These are phyloP conservation scores for Penicillium sp. DNA, from an alignment of 2,329 filamentous ascomycete genomes.

Conservation along the genomic window DNA sequence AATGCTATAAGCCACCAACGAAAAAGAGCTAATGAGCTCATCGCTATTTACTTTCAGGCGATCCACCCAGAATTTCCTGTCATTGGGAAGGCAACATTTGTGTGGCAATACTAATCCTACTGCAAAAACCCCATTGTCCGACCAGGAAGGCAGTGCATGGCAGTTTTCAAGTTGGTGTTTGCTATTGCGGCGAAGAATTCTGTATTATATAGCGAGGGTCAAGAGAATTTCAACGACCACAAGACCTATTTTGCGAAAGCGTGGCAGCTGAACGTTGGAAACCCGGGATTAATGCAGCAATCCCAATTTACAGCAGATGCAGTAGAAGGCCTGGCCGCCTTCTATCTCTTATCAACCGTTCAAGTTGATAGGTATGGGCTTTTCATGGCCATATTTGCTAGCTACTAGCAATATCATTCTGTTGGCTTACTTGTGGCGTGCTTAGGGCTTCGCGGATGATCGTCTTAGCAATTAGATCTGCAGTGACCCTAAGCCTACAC, in stretches of 20 bases:
- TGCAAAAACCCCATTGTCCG: constrained; percentile 29
- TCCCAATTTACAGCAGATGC: constrained; percentile 48
- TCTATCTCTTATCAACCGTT: constrained; percentile 43
- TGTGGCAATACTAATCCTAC: no score
- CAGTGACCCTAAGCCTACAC: constrained; percentile 46
- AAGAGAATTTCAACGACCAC: constrained; percentile 37
- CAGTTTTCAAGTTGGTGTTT: constrained; percentile 48
- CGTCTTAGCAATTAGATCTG: constrained; percentile 44
- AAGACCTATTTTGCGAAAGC: constrained; percentile 46
- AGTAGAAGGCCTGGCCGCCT: constrained; percentile 45
- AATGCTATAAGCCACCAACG: constrained; percentile 38
- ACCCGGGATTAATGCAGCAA: constrained; percentile 38
- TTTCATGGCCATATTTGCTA: background rate
- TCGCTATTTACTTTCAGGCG: constrained; percentile 42
- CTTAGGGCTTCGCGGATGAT: constrained; percentile 45
- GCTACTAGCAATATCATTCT: no score
- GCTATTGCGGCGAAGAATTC: constrained; percentile 46
- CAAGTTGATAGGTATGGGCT: constrained; percentile 45
- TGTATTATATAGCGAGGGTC: constrained; percentile 27
- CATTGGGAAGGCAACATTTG: constrained; percentile 36
- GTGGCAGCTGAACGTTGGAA: constrained; percentile 42
- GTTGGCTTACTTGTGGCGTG: no score
- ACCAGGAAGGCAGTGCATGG: constrained; percentile 42
- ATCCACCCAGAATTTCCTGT: constrained; percentile 48
- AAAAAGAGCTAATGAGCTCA: constrained; percentile 24